Evolutionary conservation across 1,284 basidiomycete genomes (phyloP).

Genomic region (Leccinum glutinopallens): DNA sequence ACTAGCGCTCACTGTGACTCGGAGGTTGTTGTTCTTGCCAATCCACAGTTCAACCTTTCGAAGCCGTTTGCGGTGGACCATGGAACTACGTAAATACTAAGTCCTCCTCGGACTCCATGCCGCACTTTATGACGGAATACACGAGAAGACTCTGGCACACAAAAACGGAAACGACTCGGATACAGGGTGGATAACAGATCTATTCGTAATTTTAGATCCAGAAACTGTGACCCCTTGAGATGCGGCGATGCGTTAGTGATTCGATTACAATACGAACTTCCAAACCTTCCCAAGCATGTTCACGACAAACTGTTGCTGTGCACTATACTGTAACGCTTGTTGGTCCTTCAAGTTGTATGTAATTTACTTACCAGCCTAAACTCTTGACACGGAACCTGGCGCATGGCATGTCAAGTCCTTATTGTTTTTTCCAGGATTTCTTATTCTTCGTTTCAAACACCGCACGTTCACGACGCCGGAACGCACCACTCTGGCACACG

Average conservation of each 20-base stretch:
- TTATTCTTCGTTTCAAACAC: slow-evolving; percentile 26
- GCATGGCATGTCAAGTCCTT: slow-evolving; percentile 2
- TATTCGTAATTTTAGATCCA: neutral
- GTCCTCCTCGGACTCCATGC: too few relatives aligned
- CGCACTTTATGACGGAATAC: too few relatives aligned
- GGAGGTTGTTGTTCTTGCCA: neutral
- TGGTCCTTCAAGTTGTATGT: slow-evolving; percentile 16
- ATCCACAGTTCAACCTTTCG: too few relatives aligned
- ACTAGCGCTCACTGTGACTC: neutral
- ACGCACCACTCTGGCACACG: neutral
- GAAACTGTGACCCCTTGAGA: neutral
- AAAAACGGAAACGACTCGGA: neutral
- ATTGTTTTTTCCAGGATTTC: slow-evolving; percentile 16
- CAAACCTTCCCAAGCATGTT: neutral
- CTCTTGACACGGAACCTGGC: slow-evolving; percentile 7
- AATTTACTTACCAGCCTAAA: slow-evolving; percentile 7
- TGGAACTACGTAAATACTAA: too few relatives aligned
- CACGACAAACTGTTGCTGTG: neutral
- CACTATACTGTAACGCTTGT: slow-evolving; percentile 5
- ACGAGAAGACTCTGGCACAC: too few relatives aligned
- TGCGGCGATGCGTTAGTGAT: neutral
- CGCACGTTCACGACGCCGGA: slow-evolving; percentile 3
- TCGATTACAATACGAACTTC: neutral
- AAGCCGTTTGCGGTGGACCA: too few relatives aligned
- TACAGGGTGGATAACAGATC: neutral